phyloP scores from a whole-genome alignment of 202 grass and related monocot species.

The Schoenoplectus tabernaemontani region DNA sequence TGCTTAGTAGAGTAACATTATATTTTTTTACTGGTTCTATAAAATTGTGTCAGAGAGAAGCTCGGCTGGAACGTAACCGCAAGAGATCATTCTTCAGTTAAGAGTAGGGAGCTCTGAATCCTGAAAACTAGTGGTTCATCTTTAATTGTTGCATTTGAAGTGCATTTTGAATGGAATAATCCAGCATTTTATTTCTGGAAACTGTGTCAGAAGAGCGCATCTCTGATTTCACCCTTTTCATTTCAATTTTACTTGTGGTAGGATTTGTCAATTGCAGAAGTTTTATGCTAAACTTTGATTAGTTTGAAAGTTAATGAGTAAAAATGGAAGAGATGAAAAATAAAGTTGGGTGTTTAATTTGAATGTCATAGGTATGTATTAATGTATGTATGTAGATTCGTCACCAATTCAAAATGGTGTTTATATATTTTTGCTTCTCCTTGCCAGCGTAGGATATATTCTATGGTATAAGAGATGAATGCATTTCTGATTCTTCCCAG shows the following conservation, averaged over 20 bases:
- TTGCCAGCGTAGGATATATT: no score
- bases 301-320: not conserved
- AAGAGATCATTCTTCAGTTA: slow-evolving; percentile 49
- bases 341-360: not conserved
- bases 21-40: not conserved
- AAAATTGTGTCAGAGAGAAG: slow-evolving; percentile 52
- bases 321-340: not conserved
- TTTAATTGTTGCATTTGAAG: not conserved
- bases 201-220: not conserved
- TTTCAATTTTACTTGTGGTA: slow-evolving; percentile 7
- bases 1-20: not conserved
- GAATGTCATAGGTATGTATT: not conserved
- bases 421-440: not conserved
- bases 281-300: not conserved
- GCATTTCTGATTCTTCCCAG: no score
- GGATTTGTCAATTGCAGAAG: not conserved
- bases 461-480: no score
- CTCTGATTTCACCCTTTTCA: slow-evolving; percentile 1
- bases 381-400: not conserved
- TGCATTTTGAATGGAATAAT: not conserved
- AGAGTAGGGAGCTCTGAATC: not conserved
- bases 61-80: slow-evolving; percentile 64
- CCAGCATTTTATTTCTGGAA: not conserved
- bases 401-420: not conserved
- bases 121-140: not conserved